Conservation (phyloP, 148 eudicot genomes). For the Rheum nobile region DNA sequence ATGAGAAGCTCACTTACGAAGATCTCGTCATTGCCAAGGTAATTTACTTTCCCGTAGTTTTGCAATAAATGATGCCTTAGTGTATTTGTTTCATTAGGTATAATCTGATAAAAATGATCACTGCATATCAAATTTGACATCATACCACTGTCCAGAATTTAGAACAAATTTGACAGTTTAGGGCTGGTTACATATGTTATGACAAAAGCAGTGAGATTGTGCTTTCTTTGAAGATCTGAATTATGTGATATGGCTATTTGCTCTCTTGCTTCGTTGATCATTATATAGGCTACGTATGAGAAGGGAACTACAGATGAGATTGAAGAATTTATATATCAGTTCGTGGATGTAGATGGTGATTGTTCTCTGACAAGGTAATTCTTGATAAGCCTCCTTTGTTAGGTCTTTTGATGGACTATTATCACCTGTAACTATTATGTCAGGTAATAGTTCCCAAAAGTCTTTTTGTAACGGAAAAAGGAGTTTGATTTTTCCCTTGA, state of each 20-base stretch:
- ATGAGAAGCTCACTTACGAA: slow-evolving; percentile 55
- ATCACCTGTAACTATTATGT: not conserved
- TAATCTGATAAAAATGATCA: not conserved
- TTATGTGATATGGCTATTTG: not conserved
- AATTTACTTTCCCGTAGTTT: slow-evolving; percentile 9
- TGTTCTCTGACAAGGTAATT: slow-evolving; percentile 58
- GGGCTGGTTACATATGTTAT: not conserved
- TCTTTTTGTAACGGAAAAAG: no score
- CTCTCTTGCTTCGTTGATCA: not conserved
- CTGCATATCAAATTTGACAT: not conserved
- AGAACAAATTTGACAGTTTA: not conserved
- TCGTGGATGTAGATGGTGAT: slow-evolving; percentile 63
- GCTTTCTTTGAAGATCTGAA: not conserved
- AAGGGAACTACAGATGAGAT: slow-evolving; percentile 83
- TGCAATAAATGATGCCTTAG: not conserved
- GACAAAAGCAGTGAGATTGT: not conserved
- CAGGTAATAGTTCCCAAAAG: no score
- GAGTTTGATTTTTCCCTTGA: not conserved
- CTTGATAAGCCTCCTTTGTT: not conserved
- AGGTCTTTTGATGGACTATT: not conserved
- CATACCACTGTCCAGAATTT: not conserved
- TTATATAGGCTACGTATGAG: slow-evolving; percentile 72
- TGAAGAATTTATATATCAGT: slow-evolving; percentile 61
- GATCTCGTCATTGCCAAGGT: slow-evolving; percentile 94
- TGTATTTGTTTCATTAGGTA: not conserved